phyloP scores from a whole-genome alignment of 2,329 filamentous ascomycete species.

The Lecanicillium sp. region DNA sequence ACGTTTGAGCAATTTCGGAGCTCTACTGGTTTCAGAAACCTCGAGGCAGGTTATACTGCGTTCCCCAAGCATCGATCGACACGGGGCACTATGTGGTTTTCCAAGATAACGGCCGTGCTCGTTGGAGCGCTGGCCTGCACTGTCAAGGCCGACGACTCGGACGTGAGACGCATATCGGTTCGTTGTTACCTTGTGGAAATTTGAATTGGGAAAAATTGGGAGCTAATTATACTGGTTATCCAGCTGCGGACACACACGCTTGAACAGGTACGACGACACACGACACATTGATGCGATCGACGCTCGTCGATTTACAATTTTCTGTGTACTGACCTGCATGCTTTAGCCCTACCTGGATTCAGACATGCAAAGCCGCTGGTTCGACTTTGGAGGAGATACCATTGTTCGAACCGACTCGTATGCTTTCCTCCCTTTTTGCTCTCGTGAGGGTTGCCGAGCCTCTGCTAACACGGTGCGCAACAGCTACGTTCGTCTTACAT shows the following conservation, averaged over 20 bases:
- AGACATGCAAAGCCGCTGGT: constrained; percentile 97
- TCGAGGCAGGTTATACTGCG: background rate
- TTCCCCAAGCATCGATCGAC: background rate
- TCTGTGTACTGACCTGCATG: background rate
- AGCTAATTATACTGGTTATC: constrained; percentile 14
- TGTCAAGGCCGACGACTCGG: constrained; percentile 38
- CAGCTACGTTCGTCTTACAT: constrained; percentile 87
- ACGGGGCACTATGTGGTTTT: constrained; percentile 35
- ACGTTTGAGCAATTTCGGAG: background rate
- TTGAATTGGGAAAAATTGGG: background rate
- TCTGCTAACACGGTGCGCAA: constrained; percentile 2
- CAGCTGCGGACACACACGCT: constrained; percentile 85
- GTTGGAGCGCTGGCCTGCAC: constrained; percentile 42
- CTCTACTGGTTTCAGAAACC: background rate
- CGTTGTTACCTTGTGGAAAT: constrained; percentile 12
- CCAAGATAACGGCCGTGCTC: constrained; percentile 37
- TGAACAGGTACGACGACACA: constrained; percentile 51
- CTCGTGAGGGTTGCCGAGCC: constrained; percentile 1
- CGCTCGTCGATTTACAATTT: background rate
- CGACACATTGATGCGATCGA: constrained; percentile 14
- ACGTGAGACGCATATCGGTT: constrained; percentile 44
- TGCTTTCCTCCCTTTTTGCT: constrained; percentile 18
- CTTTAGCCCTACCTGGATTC: constrained; percentile 88
- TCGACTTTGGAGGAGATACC: constrained; percentile 95
- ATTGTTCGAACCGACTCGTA: constrained; percentile 68